Conservation (phyloP, 2,329 filamentous ascomycete species). For the Clarireedia paspali region DNA sequence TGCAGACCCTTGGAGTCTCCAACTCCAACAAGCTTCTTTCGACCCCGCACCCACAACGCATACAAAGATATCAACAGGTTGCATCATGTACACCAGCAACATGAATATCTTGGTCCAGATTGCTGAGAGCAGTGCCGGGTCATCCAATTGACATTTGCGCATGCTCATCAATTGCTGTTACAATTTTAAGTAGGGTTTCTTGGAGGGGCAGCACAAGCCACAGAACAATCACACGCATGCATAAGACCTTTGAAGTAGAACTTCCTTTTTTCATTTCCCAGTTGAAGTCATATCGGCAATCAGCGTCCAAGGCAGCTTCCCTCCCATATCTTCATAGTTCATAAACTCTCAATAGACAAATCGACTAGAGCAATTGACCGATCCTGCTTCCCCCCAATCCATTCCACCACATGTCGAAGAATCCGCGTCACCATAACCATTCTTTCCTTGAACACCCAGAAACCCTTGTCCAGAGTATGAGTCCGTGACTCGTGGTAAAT, state of each 20-base stretch:
- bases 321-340: constrained; percentile 24
- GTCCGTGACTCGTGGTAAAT: constrained; percentile 23
- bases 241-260: constrained; percentile 18
- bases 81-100: too few species aligned
- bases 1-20: too few species aligned
- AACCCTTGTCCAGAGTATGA: constrained; percentile 25
- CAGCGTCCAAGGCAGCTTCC: constrained; percentile 30
- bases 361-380: constrained; percentile 27
- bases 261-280: constrained; percentile 25
- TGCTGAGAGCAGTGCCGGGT: too few species aligned
- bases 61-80: too few species aligned
- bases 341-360: constrained; percentile 29
- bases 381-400: constrained; percentile 26
- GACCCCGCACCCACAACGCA: too few species aligned
- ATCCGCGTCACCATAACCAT: constrained; percentile 29
- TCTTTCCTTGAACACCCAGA: constrained; percentile 29
- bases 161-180: too few species aligned
- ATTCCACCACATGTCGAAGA: constrained; percentile 30
- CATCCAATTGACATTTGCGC: too few species aligned
- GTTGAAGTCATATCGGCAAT: constrained; percentile 24
- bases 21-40: too few species aligned
- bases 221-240: background rate
- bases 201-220: too few species aligned
- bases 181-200: too few species aligned
- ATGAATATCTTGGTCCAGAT: too few species aligned